Evolutionary conservation across 192 early-diverging fungal species (phyloP).

Genomic region (Podila epicladia): DNA sequence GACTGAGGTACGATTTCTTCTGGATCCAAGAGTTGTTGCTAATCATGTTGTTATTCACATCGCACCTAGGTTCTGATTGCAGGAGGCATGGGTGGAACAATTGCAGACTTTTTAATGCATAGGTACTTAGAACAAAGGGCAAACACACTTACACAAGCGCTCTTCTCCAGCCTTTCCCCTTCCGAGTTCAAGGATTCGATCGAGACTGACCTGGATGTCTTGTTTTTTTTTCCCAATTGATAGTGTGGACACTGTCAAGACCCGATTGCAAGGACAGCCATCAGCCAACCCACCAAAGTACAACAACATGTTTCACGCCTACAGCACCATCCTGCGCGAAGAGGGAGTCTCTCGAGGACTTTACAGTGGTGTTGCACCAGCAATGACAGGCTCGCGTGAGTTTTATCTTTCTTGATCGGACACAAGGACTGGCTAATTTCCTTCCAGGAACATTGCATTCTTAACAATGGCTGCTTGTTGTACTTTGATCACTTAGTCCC

Average conservation of each 20-base stretch:
- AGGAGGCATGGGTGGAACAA: constrained; percentile 8
- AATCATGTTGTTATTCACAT: neutral
- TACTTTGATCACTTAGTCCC: constrained; percentile 51
- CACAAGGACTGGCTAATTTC: neutral
- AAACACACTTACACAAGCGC: too few relatives aligned
- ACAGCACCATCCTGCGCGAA: constrained; percentile 62
- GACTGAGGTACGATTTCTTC: neutral
- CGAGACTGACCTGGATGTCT: neutral
- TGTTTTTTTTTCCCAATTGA: neutral
- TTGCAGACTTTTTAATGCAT: constrained; percentile 7
- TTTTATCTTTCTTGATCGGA: neutral
- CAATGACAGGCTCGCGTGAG: constrained; percentile 61
- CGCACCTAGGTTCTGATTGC: constrained; percentile 1
- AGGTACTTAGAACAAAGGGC: neutral
- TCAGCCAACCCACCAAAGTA: constrained; percentile 56
- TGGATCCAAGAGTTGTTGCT: neutral
- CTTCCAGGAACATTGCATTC: neutral
- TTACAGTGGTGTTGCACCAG: constrained; percentile 64
- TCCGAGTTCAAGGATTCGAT: too few relatives aligned
- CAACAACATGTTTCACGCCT: constrained; percentile 67
- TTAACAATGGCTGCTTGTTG: neutral
- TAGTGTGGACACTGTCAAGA: constrained; percentile 66
- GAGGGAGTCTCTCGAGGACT: constrained; percentile 63
- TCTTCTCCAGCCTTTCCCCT: too few relatives aligned
- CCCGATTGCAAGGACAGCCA: constrained; percentile 65